Base-by-base conservation (phyloP, 2,329 filamentous ascomycete genomes). In the Aplosporella prunicola region DNA sequence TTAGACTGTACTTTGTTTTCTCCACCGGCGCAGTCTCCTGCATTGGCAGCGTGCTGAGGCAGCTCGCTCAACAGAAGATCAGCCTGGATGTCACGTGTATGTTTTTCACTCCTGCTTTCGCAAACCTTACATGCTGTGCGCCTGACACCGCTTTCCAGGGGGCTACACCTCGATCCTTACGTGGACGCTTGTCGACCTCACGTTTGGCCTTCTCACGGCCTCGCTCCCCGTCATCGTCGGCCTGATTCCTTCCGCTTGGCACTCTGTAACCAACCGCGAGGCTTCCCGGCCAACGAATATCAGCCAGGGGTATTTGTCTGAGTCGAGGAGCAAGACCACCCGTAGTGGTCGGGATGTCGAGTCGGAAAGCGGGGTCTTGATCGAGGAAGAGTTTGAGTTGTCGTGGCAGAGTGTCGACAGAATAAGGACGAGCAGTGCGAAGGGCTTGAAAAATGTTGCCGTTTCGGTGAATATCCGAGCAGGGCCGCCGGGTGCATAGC, bases 1-100 rank as follows among this genome's bases (percentile, higher is more conserved):
- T 46, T 9, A 47, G 56, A 5, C 44, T 62, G 2, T 56, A 51
- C 31, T 20, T 52, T 14, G 49, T 60, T 20, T 62, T 60, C 48
- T 47, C 41, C 9, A 47, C 53, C 17, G 57, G 59, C 9, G 45
- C 48, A 9, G 38, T 59, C 23, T 50, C 51, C 18, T 53, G 54
- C 23, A 40, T 60, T 24, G 55, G 51, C 27, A 37, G 35, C 20
- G 35, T 37, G 27, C 26, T 37, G 35, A 25, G 35, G 9, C 35
- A 37, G 27, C 26, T 37, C 13, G 35, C 26, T 9, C 35, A 37
- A 20, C 13, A 31, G 14, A 25, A 37, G 27, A 29, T 37, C 14
- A 17, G 16, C 7, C 27, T 24, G n/a, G 35, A 37, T 11, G 35
- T 37, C 4, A 29, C 27, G 3, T 37, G 35, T 35, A 28, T n/a